These are phyloP conservation scores for Fusarium tupiense DNA, from an alignment of 2,329 filamentous ascomycete genomes.

Conservation along the genomic window DNA sequence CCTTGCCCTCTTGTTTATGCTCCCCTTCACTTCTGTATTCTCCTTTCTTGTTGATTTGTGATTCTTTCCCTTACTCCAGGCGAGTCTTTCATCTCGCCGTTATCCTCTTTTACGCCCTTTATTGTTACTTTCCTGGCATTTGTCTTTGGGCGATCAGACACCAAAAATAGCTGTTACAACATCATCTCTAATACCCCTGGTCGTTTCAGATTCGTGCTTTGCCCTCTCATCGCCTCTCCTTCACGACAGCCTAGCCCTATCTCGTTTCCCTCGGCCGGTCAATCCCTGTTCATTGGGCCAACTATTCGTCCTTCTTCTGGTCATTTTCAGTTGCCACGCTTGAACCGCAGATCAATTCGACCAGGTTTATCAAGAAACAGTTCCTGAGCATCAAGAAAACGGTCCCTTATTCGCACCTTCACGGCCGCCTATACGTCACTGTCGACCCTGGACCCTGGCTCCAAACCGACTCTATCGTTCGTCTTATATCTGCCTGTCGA, in stretches of 20 bases:
- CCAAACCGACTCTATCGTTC: slow-evolving; percentile 4
- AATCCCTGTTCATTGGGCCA: slow-evolving; percentile 20
- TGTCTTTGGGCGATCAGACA: slow-evolving; percentile 9
- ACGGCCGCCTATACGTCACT: slow-evolving; percentile 29
- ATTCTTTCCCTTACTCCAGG: slow-evolving; percentile 4
- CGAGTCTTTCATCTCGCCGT: slow-evolving; percentile 1
- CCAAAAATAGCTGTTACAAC: slow-evolving; percentile 22
- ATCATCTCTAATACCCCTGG: slow-evolving; percentile 18
- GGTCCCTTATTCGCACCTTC: slow-evolving; percentile 16
- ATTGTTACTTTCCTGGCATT: slow-evolving; percentile 7
- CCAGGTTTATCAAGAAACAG: slow-evolving; percentile 35
- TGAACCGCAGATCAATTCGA: slow-evolving; percentile 27
- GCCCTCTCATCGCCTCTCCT: slow-evolving; percentile 16
- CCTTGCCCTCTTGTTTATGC: not conserved
- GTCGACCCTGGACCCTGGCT: slow-evolving; percentile 17
- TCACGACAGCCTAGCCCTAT: slow-evolving; percentile 25
- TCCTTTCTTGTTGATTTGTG: not conserved
- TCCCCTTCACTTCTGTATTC: not conserved
- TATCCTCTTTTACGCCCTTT: not conserved
- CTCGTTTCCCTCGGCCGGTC: slow-evolving; percentile 14
- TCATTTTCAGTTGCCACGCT: slow-evolving; percentile 8
- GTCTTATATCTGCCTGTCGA: slow-evolving; percentile 17
- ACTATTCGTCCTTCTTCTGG: slow-evolving; percentile 9
- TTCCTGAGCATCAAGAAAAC: slow-evolving; percentile 17
- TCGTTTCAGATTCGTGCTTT: slow-evolving; percentile 28